phyloP scores from a whole-genome alignment of 129 eudicot genomes.

The Arctium lappa region DNA sequence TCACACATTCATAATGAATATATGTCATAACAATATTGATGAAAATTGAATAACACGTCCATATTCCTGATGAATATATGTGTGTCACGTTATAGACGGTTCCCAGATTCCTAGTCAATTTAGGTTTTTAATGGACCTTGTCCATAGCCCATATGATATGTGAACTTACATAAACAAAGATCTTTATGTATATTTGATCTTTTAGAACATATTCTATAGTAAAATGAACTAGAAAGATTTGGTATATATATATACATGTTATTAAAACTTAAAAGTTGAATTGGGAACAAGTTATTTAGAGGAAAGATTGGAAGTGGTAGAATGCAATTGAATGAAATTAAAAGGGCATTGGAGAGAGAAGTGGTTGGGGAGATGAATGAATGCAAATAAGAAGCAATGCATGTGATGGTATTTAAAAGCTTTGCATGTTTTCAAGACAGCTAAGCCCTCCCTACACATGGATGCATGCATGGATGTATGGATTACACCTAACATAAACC shows the following conservation, averaged over 20 bases:
- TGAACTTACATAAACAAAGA: neutral
- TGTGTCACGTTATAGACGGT: no score
- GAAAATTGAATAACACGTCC: no score
- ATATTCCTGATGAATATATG: no score
- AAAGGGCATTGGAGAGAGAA: neutral
- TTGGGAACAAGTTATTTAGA: neutral
- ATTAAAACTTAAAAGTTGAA: neutral
- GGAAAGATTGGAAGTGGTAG: neutral
- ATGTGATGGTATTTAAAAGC: constrained; percentile 30
- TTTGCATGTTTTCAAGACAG: constrained; percentile 23
- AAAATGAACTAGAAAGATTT: no score
- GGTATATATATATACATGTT: neutral
- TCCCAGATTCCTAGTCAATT: no score
- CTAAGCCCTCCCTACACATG: constrained; percentile 26
- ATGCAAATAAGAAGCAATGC: constrained; percentile 13
- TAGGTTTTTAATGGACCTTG: no score
- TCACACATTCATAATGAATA: no score
- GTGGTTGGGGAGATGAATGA: constrained; percentile 32
- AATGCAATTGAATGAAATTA: neutral
- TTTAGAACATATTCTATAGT: no score
- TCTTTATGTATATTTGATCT: neutral
- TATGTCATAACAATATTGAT: no score
- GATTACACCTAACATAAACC: neutral
- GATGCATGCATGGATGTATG: neutral
- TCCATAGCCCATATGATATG: no score